A percentile compares a stretch with the other conserved stretches of the same genome.
Conservation (phyloP, 495 filamentous ascomycete genomes). For the Penicillium arizonense region DNA sequence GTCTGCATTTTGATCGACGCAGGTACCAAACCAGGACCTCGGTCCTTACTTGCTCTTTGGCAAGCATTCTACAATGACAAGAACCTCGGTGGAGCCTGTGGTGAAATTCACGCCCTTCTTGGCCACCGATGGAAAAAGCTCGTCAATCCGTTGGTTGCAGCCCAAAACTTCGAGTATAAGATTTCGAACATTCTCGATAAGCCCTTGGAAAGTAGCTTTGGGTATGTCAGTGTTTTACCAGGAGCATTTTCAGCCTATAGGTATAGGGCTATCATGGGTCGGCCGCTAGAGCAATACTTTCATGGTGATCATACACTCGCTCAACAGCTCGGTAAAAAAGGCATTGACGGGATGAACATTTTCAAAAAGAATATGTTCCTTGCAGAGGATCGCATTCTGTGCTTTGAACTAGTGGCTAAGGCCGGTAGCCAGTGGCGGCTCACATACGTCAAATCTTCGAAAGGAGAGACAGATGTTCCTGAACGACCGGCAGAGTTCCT, state of each 20-base stretch:
- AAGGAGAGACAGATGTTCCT: slow-evolving; percentile 96
- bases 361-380: slow-evolving; percentile 99
- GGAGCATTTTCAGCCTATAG: slow-evolving; percentile 98
- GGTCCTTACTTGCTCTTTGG: slow-evolving; percentile 89
- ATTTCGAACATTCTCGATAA: slow-evolving; percentile 98
- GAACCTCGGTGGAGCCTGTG: slow-evolving; percentile 93
- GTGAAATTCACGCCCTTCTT: slow-evolving; percentile 97
- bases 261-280: slow-evolving; percentile 95
- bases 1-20: slow-evolving; percentile 94
- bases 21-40: slow-evolving; percentile 87
- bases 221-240: slow-evolving; percentile 92
- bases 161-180: slow-evolving; percentile 99
- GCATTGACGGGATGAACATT: slow-evolving; percentile 99
- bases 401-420: slow-evolving; percentile 97
- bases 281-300: slow-evolving; percentile 96
- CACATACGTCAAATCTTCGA: slow-evolving; percentile 95
- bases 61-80: slow-evolving; percentile 99
- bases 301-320: slow-evolving; percentile 97
- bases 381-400: slow-evolving; percentile 98
- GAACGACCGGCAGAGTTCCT: slow-evolving; percentile 84
- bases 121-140: slow-evolving; percentile 85
- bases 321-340: slow-evolving; percentile 90
- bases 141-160: slow-evolving; percentile 88
- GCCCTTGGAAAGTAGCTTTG: slow-evolving; percentile 91
- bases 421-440: slow-evolving; percentile 97